Evolutionary conservation across 495 filamentous ascomycete species (phyloP).

Genomic region (Neurospora sp.): DNA sequence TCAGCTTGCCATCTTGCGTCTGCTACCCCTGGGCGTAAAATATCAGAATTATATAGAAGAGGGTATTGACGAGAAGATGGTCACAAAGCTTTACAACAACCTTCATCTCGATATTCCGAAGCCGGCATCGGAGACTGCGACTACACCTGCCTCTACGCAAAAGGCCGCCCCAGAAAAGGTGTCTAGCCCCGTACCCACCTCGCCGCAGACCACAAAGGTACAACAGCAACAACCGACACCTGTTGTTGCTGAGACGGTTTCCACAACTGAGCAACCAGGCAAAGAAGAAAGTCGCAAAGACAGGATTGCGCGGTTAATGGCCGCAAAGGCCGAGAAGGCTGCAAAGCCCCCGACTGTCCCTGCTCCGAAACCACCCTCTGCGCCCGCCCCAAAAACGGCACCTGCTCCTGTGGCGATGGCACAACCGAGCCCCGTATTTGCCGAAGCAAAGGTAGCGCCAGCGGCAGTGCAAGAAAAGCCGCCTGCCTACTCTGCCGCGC

Average conservation of each 20-base stretch:
- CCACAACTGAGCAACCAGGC: constrained; percentile 13
- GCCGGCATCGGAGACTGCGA: background rate
- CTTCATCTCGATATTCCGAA: constrained; percentile 46
- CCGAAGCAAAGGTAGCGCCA: constrained; percentile 5
- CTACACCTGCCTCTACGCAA: background rate
- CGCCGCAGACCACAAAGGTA: background rate
- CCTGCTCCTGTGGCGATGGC: background rate
- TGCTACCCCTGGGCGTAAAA: constrained; percentile 54
- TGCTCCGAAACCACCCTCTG: background rate
- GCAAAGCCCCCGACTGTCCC: background rate
- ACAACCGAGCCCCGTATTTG: background rate
- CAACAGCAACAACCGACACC: constrained; percentile 2
- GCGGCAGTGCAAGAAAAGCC: constrained; percentile 1
- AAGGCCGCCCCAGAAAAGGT: background rate
- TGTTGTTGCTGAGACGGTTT: constrained; percentile 3
- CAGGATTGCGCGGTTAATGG: constrained; percentile 62
- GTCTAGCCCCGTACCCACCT: background rate
- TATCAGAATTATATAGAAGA: constrained; percentile 61
- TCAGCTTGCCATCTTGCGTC: constrained; percentile 53
- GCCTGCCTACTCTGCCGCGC: constrained; percentile 3
- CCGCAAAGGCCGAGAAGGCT: constrained; percentile 39
- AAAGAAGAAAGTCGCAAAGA: constrained; percentile 65
- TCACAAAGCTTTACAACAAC: constrained; percentile 55
- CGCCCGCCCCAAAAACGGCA: background rate
- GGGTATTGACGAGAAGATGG: constrained; percentile 52